phyloP scores from a whole-genome alignment of 176 grass and related monocot genomes.

The Cymbopogon citratus region DNA sequence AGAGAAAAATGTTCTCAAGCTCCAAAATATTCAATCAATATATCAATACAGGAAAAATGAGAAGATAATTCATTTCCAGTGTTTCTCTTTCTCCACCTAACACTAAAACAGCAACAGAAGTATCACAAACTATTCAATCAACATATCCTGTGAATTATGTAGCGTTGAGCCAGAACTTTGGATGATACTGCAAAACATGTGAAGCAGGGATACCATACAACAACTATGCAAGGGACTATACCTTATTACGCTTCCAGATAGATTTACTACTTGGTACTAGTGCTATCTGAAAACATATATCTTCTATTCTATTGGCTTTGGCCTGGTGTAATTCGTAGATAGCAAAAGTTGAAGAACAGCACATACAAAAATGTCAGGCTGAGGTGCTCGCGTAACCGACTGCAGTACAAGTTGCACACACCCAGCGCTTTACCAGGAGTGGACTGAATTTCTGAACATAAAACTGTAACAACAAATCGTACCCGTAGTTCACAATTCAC shows the following conservation, averaged over 20 bases:
- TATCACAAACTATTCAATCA: neutral
- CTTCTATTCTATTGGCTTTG: neutral
- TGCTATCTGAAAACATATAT: neutral
- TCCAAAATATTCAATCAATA: neutral
- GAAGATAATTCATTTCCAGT: neutral
- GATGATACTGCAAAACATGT: neutral
- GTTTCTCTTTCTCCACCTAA: neutral
- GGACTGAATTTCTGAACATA: slow-evolving; percentile 12
- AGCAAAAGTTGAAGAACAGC: neutral
- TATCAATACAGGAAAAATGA: slow-evolving; percentile 29
- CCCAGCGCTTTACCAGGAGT: neutral
- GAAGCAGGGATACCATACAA: neutral
- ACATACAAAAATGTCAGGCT: neutral
- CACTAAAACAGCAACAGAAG: slow-evolving; percentile 3
- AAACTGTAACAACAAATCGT: slow-evolving; percentile 1
- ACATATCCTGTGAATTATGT: slow-evolving; percentile 30
- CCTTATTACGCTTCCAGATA: neutral
- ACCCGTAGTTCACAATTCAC: slow-evolving; percentile 20
- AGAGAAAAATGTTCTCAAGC: slow-evolving; percentile 17
- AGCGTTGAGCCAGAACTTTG: neutral
- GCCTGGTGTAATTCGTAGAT: neutral
- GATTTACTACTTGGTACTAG: neutral
- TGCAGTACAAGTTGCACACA: slow-evolving; percentile 1
- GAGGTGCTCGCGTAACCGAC: neutral
- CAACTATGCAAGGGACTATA: neutral